A percentile compares a stretch with the other conserved stretches of the same genome.
Conservation (phyloP, 345 rosid genomes). For the Pistacia atlantica region DNA sequence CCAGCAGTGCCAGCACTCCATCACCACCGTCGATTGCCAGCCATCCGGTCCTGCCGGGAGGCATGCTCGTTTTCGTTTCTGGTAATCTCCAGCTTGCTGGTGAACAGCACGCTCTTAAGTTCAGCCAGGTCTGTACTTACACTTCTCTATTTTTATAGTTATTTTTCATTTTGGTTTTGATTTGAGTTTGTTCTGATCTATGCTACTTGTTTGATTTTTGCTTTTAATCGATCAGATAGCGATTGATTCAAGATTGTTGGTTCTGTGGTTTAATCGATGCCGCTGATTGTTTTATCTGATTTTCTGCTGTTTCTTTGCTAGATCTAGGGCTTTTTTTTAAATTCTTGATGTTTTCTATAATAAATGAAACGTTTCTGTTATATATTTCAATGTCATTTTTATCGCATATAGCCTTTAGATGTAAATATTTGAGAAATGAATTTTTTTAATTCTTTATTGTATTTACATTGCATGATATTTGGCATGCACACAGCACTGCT, state of each 20-base stretch:
- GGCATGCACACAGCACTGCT: neutral
- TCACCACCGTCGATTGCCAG: conserved; percentile 90
- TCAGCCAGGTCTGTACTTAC: conserved; percentile 68
- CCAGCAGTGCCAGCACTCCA: conserved; percentile 87
- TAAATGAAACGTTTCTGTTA: neutral
- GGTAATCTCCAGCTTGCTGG: conserved; percentile 93
- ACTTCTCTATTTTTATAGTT: neutral
- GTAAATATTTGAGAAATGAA: neutral
- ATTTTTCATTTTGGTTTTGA: neutral
- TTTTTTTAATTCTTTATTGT: no score
- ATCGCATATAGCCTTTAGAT: neutral
- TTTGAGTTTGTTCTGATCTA: conserved; percentile 2
- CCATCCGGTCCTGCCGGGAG: conserved; percentile 95
- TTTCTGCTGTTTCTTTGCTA: neutral
- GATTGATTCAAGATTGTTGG: conserved; percentile 20
- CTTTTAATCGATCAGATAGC: conserved; percentile 25
- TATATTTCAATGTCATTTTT: no score
- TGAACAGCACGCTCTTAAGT: conserved; percentile 91
- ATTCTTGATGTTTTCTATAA: neutral
- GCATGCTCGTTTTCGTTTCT: conserved; percentile 92
- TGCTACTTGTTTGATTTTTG: conserved; percentile 13
- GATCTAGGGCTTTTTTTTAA: conserved; percentile 17
- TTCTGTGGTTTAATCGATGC: conserved; percentile 14
- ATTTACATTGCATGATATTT: neutral
- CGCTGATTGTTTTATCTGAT: neutral